These are phyloP conservation scores for Albugo laibachii DNA, from an alignment of 352 stramenopile genomes.

Conservation along the genomic window DNA sequence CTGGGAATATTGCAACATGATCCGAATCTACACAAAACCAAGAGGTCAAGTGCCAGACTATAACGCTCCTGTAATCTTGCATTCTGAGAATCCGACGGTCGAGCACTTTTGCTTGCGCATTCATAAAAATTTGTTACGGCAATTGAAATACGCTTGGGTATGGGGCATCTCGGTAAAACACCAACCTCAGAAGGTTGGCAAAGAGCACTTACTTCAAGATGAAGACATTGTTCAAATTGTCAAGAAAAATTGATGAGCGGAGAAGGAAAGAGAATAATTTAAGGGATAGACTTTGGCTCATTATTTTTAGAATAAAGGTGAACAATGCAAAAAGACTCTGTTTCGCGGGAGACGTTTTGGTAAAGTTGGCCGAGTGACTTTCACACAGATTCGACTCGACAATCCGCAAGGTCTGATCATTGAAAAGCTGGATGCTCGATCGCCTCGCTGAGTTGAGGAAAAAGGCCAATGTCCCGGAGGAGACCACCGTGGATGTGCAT, in stretches of 20 bases:
- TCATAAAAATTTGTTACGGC: conserved; percentile 73
- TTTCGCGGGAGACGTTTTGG: too few species aligned
- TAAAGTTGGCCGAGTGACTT: too few species aligned
- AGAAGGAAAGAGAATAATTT: too few species aligned
- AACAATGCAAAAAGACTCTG: too few species aligned
- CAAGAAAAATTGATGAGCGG: conserved; percentile 40
- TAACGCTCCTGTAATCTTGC: conserved; percentile 93
- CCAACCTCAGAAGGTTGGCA: conserved; percentile 96
- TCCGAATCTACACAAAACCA: conserved; percentile 97
- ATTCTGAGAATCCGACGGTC: conserved; percentile 87
- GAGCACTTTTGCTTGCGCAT: conserved; percentile 93
- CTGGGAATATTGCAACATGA: conserved; percentile 97
- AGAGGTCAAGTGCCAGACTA: conserved; percentile 92
- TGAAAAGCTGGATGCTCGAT: conserved; percentile 15
- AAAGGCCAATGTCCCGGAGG: conserved; percentile 12
- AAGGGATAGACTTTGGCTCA: too few species aligned
- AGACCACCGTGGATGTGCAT: conserved; percentile 43
- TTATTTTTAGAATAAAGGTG: too few species aligned
- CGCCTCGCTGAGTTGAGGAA: conserved; percentile 55
- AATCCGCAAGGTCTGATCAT: too few species aligned
- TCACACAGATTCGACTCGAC: too few species aligned
- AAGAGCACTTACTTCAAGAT: conserved; percentile 93
- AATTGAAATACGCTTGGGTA: conserved; percentile 93
- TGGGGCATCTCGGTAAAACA: conserved; percentile 96
- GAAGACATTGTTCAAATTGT: conserved; percentile 99